Percentiles rank a stretch among this genome's conserved stretches.
Evolutionary conservation across 2,329 filamentous ascomycete species (phyloP).

Genomic region (Penicillium glabrum): DNA sequence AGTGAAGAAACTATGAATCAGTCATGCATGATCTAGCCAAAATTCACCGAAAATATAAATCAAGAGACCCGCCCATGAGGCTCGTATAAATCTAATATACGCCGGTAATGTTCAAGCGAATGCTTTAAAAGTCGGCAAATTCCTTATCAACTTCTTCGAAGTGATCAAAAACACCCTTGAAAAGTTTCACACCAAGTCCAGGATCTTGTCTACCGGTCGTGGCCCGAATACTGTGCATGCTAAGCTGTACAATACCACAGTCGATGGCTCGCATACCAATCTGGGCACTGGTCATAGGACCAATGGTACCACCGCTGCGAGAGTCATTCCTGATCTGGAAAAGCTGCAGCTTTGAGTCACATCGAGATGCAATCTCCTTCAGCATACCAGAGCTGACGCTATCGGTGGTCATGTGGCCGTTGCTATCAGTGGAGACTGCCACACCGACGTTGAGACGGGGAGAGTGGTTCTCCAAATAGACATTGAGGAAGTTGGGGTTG

Average conservation of each 20-base stretch:
- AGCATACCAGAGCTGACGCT: conserved; percentile 80
- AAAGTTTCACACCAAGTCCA: conserved; percentile 81
- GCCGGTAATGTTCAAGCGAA: not conserved
- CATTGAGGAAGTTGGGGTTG: conserved; percentile 86
- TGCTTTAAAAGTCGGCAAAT: conserved; percentile 53
- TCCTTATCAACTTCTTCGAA: conserved; percentile 83
- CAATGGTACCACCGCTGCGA: conserved; percentile 89
- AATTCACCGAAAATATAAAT: not conserved
- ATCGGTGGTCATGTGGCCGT: conserved; percentile 96
- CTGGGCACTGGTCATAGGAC: conserved; percentile 77
- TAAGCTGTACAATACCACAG: conserved; percentile 84
- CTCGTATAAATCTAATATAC: not conserved
- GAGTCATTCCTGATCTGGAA: conserved; percentile 97
- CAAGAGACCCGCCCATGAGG: not conserved
- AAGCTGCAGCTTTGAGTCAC: conserved; percentile 70
- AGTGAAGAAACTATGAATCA: not conserved
- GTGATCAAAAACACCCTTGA: conserved; percentile 83
- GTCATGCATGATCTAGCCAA: not conserved
- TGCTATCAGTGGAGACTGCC: conserved; percentile 75
- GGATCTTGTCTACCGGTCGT: conserved; percentile 85
- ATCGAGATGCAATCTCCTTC: conserved; percentile 72
- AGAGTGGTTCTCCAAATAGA: conserved; percentile 81
- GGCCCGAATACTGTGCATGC: conserved; percentile 90
- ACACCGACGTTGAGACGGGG: conserved; percentile 88
- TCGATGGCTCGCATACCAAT: conserved; percentile 84